Evolutionary conservation across 2,329 filamentous ascomycete species (phyloP).

Genomic region (Aspergillus novofumigatus): DNA sequence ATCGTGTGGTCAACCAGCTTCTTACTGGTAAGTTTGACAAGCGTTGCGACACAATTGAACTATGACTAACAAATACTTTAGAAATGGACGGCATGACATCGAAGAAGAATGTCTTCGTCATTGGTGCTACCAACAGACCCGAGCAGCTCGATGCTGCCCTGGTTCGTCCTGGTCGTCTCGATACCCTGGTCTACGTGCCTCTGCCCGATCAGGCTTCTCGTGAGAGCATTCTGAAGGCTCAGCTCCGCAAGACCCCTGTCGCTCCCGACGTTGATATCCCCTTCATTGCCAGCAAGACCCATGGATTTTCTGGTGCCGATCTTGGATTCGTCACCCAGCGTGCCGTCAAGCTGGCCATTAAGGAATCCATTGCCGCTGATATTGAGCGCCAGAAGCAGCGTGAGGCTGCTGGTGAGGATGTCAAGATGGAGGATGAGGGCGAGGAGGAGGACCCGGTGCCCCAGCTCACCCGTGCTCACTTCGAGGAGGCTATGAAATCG

Average conservation of each 20-base stretch:
- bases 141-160: conserved; percentile 98
- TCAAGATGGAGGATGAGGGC: conserved; percentile 71
- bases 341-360: conserved; percentile 98
- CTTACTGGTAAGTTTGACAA: conserved; percentile 68
- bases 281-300: conserved; percentile 93
- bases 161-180: conserved; percentile 96
- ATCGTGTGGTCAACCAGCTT: conserved; percentile 99
- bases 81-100: conserved; percentile 99
- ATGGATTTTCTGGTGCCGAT: conserved; percentile 99
- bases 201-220: conserved; percentile 89
- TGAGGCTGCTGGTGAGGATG: conserved; percentile 71
- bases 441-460: conserved; percentile 83
- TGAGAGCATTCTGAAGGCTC: conserved; percentile 84
- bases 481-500: conserved; percentile 96
- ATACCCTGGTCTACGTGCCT: conserved; percentile 97
- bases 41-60: neutral
- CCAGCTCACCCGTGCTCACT: conserved; percentile 91
- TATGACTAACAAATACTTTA: conserved; percentile 45
- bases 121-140: conserved; percentile 96
- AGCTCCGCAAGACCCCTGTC: conserved; percentile 97
- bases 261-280: conserved; percentile 79
- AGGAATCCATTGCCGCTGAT: conserved; percentile 84
- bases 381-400: conserved; percentile 88
- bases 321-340: conserved; percentile 98
- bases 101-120: conserved; percentile 99